Evolutionary conservation across 257 asterid genomes (phyloP), one percentile per base, ranked within the genome.

Genomic region (Solanum corneliomulleri): DNA sequence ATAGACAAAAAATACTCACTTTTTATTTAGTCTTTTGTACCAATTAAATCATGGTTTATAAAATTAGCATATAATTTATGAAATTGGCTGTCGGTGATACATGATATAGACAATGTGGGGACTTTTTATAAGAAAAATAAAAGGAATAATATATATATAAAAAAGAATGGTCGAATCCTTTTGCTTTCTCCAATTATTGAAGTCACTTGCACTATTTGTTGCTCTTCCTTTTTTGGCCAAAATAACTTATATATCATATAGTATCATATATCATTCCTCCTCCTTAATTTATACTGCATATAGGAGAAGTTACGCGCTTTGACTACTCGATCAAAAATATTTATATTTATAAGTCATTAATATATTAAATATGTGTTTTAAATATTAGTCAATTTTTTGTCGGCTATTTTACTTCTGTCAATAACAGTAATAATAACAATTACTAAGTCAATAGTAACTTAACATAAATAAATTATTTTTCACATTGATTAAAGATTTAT

Each of bases 71-170:
- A 25, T 25, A 4, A 77, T 45, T 45, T 18, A 49, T 80, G 29
- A 29, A 80, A 27, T 47, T 80, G 6, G 66, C 69, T 47, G 85
- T 80, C 85, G 85, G 85, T 80, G 85, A 80, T 47, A 68, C 85
- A 80, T 80, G 29, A 47, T 45, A 27, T 80, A 20, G 29, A 80
- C 69, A 80, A 29, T 11, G 85, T 49, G 29, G 85, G 85, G 85
- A 18, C 85, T 80, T 80, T 16, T 1, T 29, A 47, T 68, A 80
- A 80, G 42, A 47, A 27, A 25, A 23, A 23, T 23, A 49, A 20
- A 60, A 5, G 31, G 6, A 80, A 47, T 29, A 4, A 42, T 77
- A 8, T 14, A 27, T 12, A 41, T 41, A 41, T 1, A 8, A 11
- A 76, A 76, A 76, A 6, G 44, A 76, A 76, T 76, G 15, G 85